Conservation (phyloP, 2,329 filamentous ascomycete genomes). For the Fusarium tricinctum region DNA sequence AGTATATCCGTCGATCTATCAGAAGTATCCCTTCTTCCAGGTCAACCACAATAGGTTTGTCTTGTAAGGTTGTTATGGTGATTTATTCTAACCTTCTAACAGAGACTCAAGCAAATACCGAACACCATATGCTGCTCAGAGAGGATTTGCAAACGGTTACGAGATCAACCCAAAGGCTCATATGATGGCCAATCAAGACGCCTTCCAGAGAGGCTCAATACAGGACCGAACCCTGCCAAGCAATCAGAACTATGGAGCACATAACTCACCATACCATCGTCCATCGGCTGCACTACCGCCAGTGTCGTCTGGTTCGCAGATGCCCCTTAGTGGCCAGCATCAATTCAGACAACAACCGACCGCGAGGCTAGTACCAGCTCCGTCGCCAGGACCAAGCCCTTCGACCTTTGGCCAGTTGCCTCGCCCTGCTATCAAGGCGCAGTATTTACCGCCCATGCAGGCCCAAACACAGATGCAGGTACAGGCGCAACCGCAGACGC, state of each 20-base stretch:
- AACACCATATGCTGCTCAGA: constrained; percentile 69
- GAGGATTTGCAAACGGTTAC: constrained; percentile 73
- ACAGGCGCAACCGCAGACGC: constrained; percentile 5
- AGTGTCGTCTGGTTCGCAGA: constrained; percentile 5
- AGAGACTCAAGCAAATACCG: constrained; percentile 70
- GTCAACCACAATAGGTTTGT: constrained; percentile 70
- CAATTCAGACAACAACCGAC: constrained; percentile 26
- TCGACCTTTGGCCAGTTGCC: constrained; percentile 21
- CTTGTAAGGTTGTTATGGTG: not conserved
- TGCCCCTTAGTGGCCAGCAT: constrained; percentile 9
- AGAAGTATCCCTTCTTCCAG: constrained; percentile 71
- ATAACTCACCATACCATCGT: constrained; percentile 13
- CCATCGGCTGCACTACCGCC: not conserved
- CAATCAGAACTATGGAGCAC: constrained; percentile 6
- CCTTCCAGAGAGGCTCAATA: constrained; percentile 49
- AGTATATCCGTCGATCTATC: constrained; percentile 59
- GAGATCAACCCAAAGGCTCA: constrained; percentile 66
- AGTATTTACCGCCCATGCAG: constrained; percentile 31
- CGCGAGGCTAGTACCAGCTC: constrained; percentile 5
- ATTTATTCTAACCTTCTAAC: constrained; percentile 35
- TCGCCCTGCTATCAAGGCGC: constrained; percentile 43
- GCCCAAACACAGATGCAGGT: constrained; percentile 5
- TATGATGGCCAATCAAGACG: constrained; percentile 55
- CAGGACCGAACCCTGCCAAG: constrained; percentile 6
- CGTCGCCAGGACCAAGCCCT: not conserved